Evolutionary conservation across 139 green algal species (phyloP).

Genomic region (Coelastrella sp.): DNA sequence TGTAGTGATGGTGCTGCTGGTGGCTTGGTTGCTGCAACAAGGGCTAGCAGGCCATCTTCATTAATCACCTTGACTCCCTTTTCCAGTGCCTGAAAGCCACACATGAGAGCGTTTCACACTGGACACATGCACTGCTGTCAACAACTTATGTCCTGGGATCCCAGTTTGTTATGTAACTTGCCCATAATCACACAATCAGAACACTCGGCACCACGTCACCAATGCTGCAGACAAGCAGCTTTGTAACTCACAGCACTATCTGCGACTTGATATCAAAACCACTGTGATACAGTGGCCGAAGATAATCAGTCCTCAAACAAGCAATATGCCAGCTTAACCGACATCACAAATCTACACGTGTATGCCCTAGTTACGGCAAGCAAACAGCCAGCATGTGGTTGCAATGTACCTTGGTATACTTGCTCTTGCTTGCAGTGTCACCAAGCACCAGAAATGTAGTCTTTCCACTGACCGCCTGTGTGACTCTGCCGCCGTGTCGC

Average conservation of each 20-base stretch:
- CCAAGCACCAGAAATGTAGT: slow-evolving; percentile 92
- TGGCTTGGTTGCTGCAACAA: slow-evolving; percentile 72
- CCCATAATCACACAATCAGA: too few species aligned
- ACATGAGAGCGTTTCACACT: neutral
- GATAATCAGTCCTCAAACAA: too few species aligned
- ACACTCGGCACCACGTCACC: too few species aligned
- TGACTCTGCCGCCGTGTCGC: slow-evolving; percentile 80
- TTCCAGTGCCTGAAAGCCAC: neutral
- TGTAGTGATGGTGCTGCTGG: slow-evolving; percentile 2
- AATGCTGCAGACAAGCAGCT: neutral
- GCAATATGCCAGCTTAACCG: too few species aligned
- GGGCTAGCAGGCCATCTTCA: slow-evolving; percentile 88
- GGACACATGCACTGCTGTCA: too few species aligned
- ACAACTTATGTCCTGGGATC: too few species aligned
- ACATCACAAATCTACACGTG: neutral
- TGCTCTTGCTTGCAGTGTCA: slow-evolving; percentile 51
- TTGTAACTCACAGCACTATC: too few species aligned
- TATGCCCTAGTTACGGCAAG: neutral
- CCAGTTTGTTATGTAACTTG: too few species aligned
- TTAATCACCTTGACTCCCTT: slow-evolving; percentile 77
- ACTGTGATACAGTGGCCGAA: too few species aligned
- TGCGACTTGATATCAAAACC: too few species aligned
- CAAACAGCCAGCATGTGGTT: neutral
- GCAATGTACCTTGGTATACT: slow-evolving; percentile 46
- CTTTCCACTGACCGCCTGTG: slow-evolving; percentile 80